Percentiles rank a stretch among this genome's conserved stretches.
These are phyloP conservation scores for Secale cereale DNA, from an alignment of 176 grass and related monocot genomes.

Conservation along the genomic window DNA sequence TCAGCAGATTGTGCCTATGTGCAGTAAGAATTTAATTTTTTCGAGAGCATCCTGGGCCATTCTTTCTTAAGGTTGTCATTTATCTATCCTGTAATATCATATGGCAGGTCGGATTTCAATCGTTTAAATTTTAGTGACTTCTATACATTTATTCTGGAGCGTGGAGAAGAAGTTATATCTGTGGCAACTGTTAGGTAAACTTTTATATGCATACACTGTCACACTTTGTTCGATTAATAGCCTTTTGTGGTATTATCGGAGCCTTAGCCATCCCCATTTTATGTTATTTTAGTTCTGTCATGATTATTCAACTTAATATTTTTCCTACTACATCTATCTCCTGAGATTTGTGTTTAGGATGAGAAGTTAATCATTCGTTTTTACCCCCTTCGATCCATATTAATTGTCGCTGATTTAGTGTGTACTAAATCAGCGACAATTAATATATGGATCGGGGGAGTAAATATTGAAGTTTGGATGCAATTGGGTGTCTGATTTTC, in stretches of 20 bases:
- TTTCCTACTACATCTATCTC: not conserved
- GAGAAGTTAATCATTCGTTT: slow-evolving; percentile 3
- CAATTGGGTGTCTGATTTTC: not conserved
- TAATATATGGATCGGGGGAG: too few species aligned
- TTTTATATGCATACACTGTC: not conserved
- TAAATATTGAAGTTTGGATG: slow-evolving; percentile 6
- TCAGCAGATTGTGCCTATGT: slow-evolving; percentile 2
- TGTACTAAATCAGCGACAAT: too few species aligned
- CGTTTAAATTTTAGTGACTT: slow-evolving; percentile 85
- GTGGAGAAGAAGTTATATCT: slow-evolving; percentile 91
- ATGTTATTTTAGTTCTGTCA: slow-evolving; percentile 1
- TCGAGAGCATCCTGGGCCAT: not conserved
- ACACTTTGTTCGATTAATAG: not conserved
- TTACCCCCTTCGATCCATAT: not conserved
- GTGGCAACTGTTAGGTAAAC: slow-evolving; percentile 78
- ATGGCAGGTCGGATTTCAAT: slow-evolving; percentile 81
- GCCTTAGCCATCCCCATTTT: not conserved
- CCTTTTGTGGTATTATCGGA: not conserved
- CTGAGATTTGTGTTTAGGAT: slow-evolving; percentile 13
- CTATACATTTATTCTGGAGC: slow-evolving; percentile 89
- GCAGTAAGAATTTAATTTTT: not conserved
- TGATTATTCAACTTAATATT: slow-evolving; percentile 6
- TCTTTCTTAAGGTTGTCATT: not conserved
- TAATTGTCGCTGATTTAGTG: too few species aligned
- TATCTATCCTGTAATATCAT: slow-evolving; percentile 25